phyloP scores from a whole-genome alignment of 2,329 filamentous ascomycete genomes.

The Colletotrichum abscissum region DNA sequence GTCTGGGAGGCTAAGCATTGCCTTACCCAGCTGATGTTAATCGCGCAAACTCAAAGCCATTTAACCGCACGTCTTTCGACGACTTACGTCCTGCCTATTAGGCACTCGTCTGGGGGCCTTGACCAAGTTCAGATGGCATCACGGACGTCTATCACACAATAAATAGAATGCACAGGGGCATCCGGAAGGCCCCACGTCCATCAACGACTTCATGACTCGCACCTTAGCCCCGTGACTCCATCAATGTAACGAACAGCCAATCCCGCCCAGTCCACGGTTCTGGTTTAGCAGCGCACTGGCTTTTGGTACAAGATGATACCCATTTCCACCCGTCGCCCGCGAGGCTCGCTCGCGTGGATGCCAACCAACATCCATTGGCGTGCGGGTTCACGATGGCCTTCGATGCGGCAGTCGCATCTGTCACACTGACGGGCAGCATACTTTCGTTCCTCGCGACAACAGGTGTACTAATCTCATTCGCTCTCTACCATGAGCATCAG shows the following conservation, averaged over 20 bases:
- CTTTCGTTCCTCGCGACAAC: constrained; percentile 30
- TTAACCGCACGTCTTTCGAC: background rate
- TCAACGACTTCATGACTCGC: constrained; percentile 31
- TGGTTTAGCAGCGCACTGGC: background rate
- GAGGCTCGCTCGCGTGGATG: constrained; percentile 17
- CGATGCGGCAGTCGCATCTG: constrained; percentile 30
- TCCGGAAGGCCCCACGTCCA: constrained; percentile 25
- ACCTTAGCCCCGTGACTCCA: constrained; percentile 20
- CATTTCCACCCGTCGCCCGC: constrained; percentile 13
- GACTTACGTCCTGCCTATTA: background rate
- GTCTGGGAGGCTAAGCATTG: background rate
- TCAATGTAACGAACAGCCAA: constrained; percentile 23
- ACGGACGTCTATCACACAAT: constrained; percentile 22
- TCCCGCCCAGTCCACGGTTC: constrained; percentile 2
- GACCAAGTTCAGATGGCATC: constrained; percentile 25
- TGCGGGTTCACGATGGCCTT: constrained; percentile 35
- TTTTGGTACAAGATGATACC: constrained; percentile 34
- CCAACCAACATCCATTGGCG: constrained; percentile 24
- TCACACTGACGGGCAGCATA: constrained; percentile 32
- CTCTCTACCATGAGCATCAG: constrained; percentile 36
- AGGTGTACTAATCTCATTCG: constrained; percentile 28
- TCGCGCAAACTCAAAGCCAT: background rate
- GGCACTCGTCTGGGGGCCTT: background rate
- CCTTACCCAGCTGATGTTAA: too few relatives aligned
- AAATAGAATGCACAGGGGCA: constrained; percentile 31